Evolutionary conservation across 805 yeast genomes (phyloP).

Genomic region (Pichia eremophila): DNA sequence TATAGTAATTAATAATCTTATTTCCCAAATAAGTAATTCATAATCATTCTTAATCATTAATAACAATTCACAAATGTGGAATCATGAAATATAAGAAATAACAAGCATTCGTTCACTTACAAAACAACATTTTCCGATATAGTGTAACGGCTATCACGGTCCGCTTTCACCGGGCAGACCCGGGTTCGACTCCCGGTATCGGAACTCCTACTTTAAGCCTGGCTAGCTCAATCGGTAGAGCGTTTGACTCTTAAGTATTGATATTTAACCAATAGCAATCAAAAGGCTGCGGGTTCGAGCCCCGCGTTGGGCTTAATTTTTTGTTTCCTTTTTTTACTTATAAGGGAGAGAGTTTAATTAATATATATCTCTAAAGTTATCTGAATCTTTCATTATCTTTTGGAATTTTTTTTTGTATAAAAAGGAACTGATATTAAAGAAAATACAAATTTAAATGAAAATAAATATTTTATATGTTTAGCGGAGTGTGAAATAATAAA

Average conservation of each 20-base stretch:
- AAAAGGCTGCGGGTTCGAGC: constrained; percentile 12
- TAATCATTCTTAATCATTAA: too few relatives aligned
- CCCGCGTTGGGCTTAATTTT: constrained; percentile 11
- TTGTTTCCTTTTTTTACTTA: too few relatives aligned
- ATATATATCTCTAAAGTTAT: not conserved
- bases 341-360: too few relatives aligned
- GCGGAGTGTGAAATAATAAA: not conserved
- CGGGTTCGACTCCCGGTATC: constrained; percentile 36
- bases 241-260: constrained; percentile 8
- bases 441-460: too few relatives aligned
- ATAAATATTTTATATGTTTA: not conserved
- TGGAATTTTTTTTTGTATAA: not conserved
- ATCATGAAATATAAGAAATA: too few relatives aligned
- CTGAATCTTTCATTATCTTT: not conserved
- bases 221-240: constrained; percentile 12
- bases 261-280: constrained; percentile 1
- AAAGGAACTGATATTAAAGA: too few relatives aligned
- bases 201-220: constrained; percentile 19
- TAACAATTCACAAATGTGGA: too few relatives aligned
- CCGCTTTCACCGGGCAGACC: constrained; percentile 37
- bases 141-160: constrained; percentile 34
- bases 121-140: constrained; percentile 23
- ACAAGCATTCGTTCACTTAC: too few relatives aligned
- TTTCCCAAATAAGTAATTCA: too few relatives aligned
- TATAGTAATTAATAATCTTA: too few relatives aligned